Base-by-base conservation (phyloP, 495 filamentous ascomycete genomes). In the Parachaetomium inaequale region DNA sequence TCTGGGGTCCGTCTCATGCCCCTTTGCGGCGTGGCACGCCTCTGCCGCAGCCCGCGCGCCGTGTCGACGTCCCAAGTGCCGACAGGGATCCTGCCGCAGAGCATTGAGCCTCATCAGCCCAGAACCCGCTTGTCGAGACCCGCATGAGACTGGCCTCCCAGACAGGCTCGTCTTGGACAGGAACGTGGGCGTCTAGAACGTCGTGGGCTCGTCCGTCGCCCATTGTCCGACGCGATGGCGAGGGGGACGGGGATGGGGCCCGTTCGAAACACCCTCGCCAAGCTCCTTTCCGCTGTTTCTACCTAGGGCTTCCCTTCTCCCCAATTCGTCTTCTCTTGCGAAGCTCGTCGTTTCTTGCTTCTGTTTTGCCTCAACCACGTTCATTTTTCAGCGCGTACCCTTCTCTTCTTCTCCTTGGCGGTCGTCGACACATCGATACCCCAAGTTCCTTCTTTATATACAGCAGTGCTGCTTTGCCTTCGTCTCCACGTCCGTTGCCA, bases 1-100 rank as follows among this genome's bases (percentile, higher is more conserved):
- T 75, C 73, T 69, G 66, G 70, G 66, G 63, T 65, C 63, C 28
- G 73, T 75, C 71, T 75, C 73, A 75, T 40, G 59, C 60, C 55
- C 65, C 70, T 55, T 61, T 49, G 58, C 54, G 46, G 63, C 60
- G 56, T 55, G 63, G 49, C 40, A 53, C 63, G n/a, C 36, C 55
- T 42, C 45, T 67, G 58, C 71, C 66, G 64, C 69, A 72, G 69
- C 42, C 68, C 63, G 31, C 53, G 45, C 49, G 23, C 50, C 34
- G 54, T n/a, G 23, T 25, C 32, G 52, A 38, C 58, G 36, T 55
- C 50, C 32, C 47, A 61, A 59, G 57, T 60, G 47, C 58, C 32
- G 42, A 63, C 52, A 14, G 45, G 42, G 26, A 34, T 34, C 14
- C 23, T n/a, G 7, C 19, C 29, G 38, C 17, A 23, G 34, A 26